phyloP scores from a whole-genome alignment of 768 basidiomycete genomes.

The Tubosaeta sp. region DNA sequence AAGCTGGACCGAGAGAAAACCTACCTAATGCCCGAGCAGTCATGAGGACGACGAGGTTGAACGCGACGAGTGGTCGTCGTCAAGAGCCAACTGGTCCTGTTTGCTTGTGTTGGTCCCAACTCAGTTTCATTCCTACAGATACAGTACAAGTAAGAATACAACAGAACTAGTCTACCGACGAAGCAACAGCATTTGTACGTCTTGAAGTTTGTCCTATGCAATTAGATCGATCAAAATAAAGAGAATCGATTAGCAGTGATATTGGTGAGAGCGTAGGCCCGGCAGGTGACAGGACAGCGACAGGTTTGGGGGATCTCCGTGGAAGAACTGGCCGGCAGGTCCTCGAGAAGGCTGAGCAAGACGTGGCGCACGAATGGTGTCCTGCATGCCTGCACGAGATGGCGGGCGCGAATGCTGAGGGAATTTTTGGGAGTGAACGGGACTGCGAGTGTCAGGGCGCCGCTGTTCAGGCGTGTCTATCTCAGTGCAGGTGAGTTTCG shows the following conservation, averaged over 20 bases:
- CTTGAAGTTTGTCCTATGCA: slow-evolving; percentile 10
- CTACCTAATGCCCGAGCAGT: slow-evolving; percentile 18
- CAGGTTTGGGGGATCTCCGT: slow-evolving; percentile 15
- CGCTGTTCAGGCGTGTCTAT: slow-evolving; percentile 12
- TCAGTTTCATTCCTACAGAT: slow-evolving; percentile 13
- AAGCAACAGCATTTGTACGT: slow-evolving; percentile 15
- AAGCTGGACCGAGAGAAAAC: slow-evolving; percentile 10
- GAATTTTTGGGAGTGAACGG: slow-evolving; percentile 14
- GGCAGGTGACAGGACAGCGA: slow-evolving; percentile 13
- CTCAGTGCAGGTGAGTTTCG: slow-evolving; percentile 21
- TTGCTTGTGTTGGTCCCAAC: slow-evolving; percentile 20
- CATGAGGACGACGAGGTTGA: too few species aligned
- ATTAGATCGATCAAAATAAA: slow-evolving; percentile 19
- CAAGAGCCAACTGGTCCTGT: slow-evolving; percentile 6
- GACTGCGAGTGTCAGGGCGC: slow-evolving; percentile 2
- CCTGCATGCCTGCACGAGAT: slow-evolving; percentile 34
- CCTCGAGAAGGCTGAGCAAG: slow-evolving; percentile 14
- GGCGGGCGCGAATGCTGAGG: slow-evolving; percentile 1
- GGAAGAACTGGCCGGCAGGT: slow-evolving; percentile 26
- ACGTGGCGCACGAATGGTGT: slow-evolving; percentile 39
- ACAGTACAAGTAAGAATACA: slow-evolving; percentile 25
- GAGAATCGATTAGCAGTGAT: slow-evolving; percentile 11
- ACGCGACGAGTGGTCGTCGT: too few species aligned
- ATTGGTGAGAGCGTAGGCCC: too few species aligned
- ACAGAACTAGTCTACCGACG: not conserved